A percentile compares a stretch with the other conserved stretches of the same genome.
Conservation (phyloP, 73 alveolate genomes). For the Paramecium sonneborni region DNA sequence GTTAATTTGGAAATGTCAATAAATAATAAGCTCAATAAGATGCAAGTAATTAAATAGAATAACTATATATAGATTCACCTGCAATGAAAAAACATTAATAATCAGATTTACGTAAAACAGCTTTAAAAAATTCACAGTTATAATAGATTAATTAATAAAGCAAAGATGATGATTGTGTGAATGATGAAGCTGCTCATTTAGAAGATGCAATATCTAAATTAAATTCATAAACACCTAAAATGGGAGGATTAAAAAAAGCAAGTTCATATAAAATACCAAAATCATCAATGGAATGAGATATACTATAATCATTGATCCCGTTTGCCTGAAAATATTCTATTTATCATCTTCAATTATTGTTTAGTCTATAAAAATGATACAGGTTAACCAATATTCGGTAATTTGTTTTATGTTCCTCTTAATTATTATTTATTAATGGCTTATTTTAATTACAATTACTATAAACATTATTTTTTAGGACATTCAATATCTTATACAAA, state of each 20-base stretch:
- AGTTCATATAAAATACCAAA: slow-evolving; percentile 45
- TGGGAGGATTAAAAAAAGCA: slow-evolving; percentile 43
- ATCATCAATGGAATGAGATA: slow-evolving; percentile 37
- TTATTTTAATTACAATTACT: neutral
- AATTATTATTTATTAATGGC: neutral
- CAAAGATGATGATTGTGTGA: slow-evolving; percentile 51
- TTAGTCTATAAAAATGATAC: slow-evolving; percentile 13
- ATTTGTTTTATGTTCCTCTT: slow-evolving; percentile 17
- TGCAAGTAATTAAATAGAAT: neutral
- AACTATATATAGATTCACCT: slow-evolving; percentile 3
- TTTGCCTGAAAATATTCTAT: slow-evolving; percentile 51
- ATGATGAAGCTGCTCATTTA: slow-evolving; percentile 45
- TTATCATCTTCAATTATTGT: slow-evolving; percentile 37
- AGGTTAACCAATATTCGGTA: neutral
- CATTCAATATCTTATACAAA: neutral
- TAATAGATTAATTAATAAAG: neutral
- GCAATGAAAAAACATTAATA: neutral
- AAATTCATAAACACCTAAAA: slow-evolving; percentile 35
- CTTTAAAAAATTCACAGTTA: neutral
- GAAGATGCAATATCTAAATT: slow-evolving; percentile 50
- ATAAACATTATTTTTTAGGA: neutral
- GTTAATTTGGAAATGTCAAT: neutral
- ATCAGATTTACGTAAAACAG: slow-evolving; percentile 31
- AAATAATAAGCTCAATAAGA: neutral
- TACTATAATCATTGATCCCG: slow-evolving; percentile 26